Base-by-base conservation (phyloP, 306 rosid species). In the Comarum palustre region DNA sequence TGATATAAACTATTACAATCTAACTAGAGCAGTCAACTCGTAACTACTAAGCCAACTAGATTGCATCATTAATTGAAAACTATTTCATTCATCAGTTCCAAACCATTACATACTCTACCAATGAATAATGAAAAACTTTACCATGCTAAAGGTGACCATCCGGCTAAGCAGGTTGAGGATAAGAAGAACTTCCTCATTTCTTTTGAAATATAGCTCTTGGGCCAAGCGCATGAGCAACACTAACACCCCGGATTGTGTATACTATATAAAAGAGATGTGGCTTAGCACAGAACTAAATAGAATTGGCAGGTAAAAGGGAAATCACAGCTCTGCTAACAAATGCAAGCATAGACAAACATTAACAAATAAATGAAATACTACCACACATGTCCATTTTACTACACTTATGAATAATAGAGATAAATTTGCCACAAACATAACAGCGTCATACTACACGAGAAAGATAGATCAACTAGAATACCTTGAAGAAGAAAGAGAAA, bases 131-230 rank as follows among this genome's bases (percentile, higher is more conserved):
- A 55, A 41, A 71, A 25, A 12, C 22, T 51, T 81, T 91, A 94
- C 98, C 80, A 77, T 86, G 79, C 88, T 91, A 77, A 82, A 88
- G 69, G 92, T 86, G 59, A 85, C 88, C 90, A 94, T 85, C 81
- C 92, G 87, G 77, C 87, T 84, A 76, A 94, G 82, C 66, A 94
- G 88, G 77, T 91, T 96, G 86, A 94, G 91, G 64, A 87, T 86
- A 79, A 73, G 80, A 78, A 75, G 72, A 84, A 75, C 84, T 82
- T 91, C 96, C 51, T 85, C 94, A 82, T 77, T 81, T 77, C 71
- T 82, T 61, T 86, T 81, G 69, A 84, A 63, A 78, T 85, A 80
- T 82, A 78, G 75, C 52, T 84, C 88, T 85, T 89, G 97, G 45
- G 92, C 88, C 86, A 93, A 80, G 77, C 77, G 94, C 84, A 91